Percentiles rank a stretch among this genome's conserved stretches.
phyloP scores from a whole-genome alignment of 2,329 filamentous ascomycete species.

The Pseudocercospora vitis region DNA sequence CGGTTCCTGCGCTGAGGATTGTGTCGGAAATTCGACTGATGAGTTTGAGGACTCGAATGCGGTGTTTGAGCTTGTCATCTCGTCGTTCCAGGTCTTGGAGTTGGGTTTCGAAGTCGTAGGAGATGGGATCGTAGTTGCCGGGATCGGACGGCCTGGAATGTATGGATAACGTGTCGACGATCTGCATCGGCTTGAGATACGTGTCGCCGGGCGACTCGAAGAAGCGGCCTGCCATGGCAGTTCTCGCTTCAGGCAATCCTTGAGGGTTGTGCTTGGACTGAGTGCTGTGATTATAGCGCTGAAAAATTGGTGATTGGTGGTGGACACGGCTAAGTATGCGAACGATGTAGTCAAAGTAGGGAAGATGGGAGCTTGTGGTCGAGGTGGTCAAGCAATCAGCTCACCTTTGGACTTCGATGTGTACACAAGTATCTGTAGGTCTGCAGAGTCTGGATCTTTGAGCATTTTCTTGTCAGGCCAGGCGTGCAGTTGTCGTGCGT shows the following conservation, averaged over 20 bases:
- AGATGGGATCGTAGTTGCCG: background rate
- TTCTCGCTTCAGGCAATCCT: background rate
- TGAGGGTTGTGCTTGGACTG: too few species aligned
- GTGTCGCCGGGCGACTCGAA: background rate
- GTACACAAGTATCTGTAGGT: background rate
- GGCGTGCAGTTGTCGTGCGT: background rate
- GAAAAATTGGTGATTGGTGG: too few species aligned
- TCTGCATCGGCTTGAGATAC: slow-evolving; percentile 4
- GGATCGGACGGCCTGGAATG: background rate
- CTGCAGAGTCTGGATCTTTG: background rate
- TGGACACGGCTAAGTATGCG: too few species aligned
- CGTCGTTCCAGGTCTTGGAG: background rate
- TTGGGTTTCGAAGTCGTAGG: background rate
- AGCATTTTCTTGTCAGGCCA: background rate
- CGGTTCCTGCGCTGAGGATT: slow-evolving; percentile 38
- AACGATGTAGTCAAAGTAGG: too few species aligned
- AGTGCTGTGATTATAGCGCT: too few species aligned
- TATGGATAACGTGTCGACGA: background rate
- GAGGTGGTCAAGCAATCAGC: background rate
- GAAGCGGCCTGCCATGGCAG: slow-evolving; percentile 5
- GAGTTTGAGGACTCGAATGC: slow-evolving; percentile 42
- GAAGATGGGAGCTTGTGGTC: background rate
- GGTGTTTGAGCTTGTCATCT: slow-evolving; percentile 37
- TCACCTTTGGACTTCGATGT: background rate
- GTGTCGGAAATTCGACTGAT: slow-evolving; percentile 39